These are phyloP conservation scores for Tillandsia fasciculata DNA, from an alignment of 176 grass and related monocot genomes.

Conservation along the genomic window DNA sequence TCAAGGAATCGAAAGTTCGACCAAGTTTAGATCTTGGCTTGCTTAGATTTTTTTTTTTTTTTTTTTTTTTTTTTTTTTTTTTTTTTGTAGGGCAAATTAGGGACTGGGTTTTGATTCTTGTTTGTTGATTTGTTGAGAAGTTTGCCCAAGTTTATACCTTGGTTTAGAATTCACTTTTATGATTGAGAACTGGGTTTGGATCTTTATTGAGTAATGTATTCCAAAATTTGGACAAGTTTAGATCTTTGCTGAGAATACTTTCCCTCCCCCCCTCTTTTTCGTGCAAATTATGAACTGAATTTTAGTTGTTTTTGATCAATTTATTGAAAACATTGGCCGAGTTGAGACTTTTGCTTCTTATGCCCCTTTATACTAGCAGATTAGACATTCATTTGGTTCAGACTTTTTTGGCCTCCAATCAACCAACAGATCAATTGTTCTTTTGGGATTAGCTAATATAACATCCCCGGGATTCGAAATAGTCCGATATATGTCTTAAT, in stretches of 20 bases:
- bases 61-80: no score
- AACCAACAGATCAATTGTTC: neutral
- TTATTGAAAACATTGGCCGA: neutral
- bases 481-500: no score
- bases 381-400: constrained; percentile 1
- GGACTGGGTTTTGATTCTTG: no score
- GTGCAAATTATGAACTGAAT: neutral
- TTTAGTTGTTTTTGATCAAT: neutral
- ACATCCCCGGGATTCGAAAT: no score
- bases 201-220: no score
- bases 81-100: no score
- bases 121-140: no score
- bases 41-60: no score
- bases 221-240: no score
- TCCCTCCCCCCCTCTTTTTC: neutral
- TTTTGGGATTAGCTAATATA: neutral
- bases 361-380: neutral
- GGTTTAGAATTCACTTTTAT: no score
- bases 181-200: no score
- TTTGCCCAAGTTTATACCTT: no score
- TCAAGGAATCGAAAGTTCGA: neutral
- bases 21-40: neutral
- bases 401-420: neutral
- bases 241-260: neutral
- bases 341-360: neutral